Conservation (phyloP, 345 rosid genomes). For the Mercurialis annua region DNA sequence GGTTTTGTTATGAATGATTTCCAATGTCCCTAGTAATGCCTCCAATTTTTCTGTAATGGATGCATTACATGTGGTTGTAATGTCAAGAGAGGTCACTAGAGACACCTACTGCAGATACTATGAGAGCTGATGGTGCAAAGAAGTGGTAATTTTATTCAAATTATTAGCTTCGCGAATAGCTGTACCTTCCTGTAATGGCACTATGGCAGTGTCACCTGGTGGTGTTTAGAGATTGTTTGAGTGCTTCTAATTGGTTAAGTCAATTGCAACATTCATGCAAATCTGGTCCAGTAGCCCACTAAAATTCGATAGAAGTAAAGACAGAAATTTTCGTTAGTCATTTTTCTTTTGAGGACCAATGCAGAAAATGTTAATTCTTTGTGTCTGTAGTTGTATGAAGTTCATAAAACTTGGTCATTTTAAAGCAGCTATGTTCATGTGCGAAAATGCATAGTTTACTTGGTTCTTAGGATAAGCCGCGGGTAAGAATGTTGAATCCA, state of each 20-base stretch:
- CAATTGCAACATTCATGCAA: neutral
- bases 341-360: conserved; percentile 1
- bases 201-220: neutral
- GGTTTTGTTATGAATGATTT: neutral
- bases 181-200: neutral
- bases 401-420: neutral
- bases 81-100: neutral
- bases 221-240: neutral
- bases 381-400: neutral
- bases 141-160: neutral
- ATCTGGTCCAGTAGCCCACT: neutral
- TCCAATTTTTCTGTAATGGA: neutral
- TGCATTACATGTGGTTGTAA: neutral
- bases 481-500: neutral
- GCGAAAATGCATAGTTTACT: neutral
- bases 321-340: neutral
- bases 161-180: neutral
- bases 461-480: neutral
- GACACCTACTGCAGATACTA: neutral
- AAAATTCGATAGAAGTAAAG: too few relatives aligned
- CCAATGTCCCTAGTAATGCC: neutral
- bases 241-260: neutral
- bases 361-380: neutral
- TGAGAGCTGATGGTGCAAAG: neutral
- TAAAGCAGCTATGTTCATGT: neutral